Base-by-base conservation (phyloP, 129 eudicot species). In the Solidago caesia region DNA sequence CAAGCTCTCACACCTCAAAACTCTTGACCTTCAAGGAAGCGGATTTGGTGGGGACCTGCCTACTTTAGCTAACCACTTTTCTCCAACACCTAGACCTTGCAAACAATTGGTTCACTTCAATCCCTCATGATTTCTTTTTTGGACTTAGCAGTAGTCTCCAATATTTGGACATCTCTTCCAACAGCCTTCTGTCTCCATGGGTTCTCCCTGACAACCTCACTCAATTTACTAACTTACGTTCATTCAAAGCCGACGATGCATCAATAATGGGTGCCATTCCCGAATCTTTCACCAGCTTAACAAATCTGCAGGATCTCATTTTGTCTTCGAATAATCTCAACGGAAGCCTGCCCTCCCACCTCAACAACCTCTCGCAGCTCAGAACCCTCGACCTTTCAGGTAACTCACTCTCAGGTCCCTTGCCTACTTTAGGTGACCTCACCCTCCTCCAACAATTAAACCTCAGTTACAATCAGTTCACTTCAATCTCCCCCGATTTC, bases 341-440 rank as follows among this genome's bases (percentile, higher is more conserved):
- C 7, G 87, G 87, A 4, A 15, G 43, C 0, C 56, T 87, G 13
- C 89, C 89, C 3, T 4, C 79, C 0, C 78, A 79, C 6, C 53
- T 87, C 63, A 70, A 70, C 43, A 63, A 68, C 13, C 89, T 84
- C 14, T 55, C 87, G 10, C 29, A 39, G 60, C 87, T 87, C 68
- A 33, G 63, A 42, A 55, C 72, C 14, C 77, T 87, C 2, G 25
- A 77, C 33, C 79, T 82, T 43, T 77, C 76, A 12, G 4, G 29
- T 8, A 87, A 87, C 65, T 74, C 49, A 5, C 59, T 87, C 67
- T 67, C 81, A 8, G 91, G 91, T 2, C 8, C 59, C 5, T 5
- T 87, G 44, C 91, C 91, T 8, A 71, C 87, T 2, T 45, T 87
- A 21, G 69, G 84, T 11, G 79, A 82, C 70, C 77, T 82, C 64